phyloP scores from a whole-genome alignment of 1,284 basidiomycete species.

The Paramarasmius palmivorus region DNA sequence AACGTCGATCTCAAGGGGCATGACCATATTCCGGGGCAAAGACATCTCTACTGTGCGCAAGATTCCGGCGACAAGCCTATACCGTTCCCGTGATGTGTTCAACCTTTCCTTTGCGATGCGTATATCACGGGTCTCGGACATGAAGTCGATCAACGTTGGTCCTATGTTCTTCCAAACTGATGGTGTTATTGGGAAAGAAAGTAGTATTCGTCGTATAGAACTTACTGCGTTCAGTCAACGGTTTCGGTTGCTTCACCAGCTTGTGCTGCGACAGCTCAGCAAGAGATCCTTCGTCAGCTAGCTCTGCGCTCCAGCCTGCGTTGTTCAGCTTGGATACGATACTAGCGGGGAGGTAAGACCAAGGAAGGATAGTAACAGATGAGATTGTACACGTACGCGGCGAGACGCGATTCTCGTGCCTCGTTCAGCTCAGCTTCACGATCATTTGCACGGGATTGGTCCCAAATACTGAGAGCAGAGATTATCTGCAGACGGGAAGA shows the following conservation, averaged over 20 bases:
- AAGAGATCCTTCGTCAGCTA: background rate
- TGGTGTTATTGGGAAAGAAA: background rate
- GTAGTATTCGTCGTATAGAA: background rate
- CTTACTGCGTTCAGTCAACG: background rate
- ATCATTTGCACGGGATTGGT: too few relatives aligned
- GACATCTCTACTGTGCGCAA: background rate
- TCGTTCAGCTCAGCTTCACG: too few relatives aligned
- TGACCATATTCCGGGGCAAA: background rate
- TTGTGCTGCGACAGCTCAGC: background rate
- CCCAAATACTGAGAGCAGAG: too few relatives aligned
- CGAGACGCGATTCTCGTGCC: too few relatives aligned
- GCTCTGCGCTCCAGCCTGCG: background rate
- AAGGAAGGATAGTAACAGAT: background rate
- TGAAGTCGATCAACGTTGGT: background rate
- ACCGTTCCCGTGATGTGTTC: background rate
- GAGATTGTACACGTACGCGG: background rate
- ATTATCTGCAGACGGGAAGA: too few relatives aligned
- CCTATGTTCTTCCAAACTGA: conserved; percentile 1
- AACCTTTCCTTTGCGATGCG: background rate
- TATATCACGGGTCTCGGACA: background rate
- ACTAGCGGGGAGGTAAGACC: background rate
- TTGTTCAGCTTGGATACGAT: background rate
- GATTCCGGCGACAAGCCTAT: background rate
- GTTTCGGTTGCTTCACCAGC: background rate
- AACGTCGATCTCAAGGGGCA: background rate